A percentile compares a stretch with the other conserved stretches of the same genome.
phyloP scores from a whole-genome alignment of 192 early-diverging fungal genomes.

The Backusella australiensis region DNA sequence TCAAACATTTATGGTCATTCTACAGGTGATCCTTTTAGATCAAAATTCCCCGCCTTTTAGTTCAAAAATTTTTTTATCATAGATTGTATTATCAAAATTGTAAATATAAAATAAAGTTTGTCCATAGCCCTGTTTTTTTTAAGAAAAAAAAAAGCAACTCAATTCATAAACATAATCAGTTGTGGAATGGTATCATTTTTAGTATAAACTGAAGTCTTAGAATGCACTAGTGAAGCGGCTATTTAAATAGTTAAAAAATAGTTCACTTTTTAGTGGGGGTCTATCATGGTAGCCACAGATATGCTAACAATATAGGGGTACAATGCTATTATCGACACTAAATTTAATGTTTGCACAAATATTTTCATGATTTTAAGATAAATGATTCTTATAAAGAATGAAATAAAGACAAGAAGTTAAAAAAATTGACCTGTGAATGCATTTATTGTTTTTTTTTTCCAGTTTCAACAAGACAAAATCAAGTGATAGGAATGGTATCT shows the following conservation, averaged over 20 bases:
- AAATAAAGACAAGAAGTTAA: background rate
- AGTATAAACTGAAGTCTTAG: background rate
- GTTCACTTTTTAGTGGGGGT: background rate
- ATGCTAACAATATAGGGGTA: background rate
- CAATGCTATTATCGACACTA: background rate
- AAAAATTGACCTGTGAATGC: background rate
- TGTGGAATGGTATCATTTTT: conserved; percentile 1
- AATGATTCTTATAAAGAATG: background rate
- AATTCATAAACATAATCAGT: background rate
- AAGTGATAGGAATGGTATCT: background rate
- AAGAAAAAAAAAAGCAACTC: background rate
- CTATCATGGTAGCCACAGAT: background rate
- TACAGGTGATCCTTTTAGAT: conserved; percentile 17
- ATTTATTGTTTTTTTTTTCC: background rate
- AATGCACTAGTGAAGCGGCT: background rate
- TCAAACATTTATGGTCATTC: conserved; percentile 9
- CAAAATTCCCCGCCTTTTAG: conserved; percentile 30
- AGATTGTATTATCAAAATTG: background rate
- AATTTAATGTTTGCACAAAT: background rate
- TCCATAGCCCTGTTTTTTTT: background rate
- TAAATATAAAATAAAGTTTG: conserved; percentile 7
- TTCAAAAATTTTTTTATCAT: background rate
- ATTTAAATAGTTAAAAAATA: background rate
- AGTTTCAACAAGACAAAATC: background rate
- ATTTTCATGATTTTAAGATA: background rate